Evolutionary conservation across 495 filamentous ascomycete species (phyloP).

Genomic region (Podospora bellae-mahoneyi): DNA sequence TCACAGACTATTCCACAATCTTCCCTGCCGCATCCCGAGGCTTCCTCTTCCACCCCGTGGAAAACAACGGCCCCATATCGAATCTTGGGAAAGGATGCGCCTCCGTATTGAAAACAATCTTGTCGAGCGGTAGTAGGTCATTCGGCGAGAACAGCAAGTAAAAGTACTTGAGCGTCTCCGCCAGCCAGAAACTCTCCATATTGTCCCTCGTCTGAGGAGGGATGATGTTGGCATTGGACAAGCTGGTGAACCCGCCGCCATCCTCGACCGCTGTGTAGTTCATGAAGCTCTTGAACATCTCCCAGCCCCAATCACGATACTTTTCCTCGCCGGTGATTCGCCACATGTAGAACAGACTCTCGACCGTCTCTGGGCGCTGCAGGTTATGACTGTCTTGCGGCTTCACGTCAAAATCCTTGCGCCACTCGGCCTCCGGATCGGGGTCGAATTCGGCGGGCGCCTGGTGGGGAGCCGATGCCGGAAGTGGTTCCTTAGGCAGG

Average conservation of each 20-base stretch:
- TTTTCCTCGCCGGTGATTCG: conserved; percentile 87
- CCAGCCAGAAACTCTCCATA: conserved; percentile 96
- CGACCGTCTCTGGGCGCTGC: conserved; percentile 93
- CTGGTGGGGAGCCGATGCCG: conserved; percentile 49
- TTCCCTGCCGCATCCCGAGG: conserved; percentile 46
- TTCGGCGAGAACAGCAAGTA: conserved; percentile 88
- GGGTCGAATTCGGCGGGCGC: conserved; percentile 47
- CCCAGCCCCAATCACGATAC: conserved; percentile 97
- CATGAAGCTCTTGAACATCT: conserved; percentile 92
- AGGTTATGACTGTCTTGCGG: conserved; percentile 78
- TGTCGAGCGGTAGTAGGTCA: conserved; percentile 77
- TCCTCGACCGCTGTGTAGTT: conserved; percentile 74
- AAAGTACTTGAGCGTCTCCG: conserved; percentile 97
- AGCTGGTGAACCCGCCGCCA: conserved; percentile 75
- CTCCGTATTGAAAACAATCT: conserved; percentile 93
- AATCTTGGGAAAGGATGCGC: conserved; percentile 90
- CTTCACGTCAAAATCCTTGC: conserved; percentile 74
- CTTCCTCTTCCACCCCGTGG: conserved; percentile 84
- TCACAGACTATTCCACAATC: conserved; percentile 19
- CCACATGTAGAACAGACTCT: conserved; percentile 98
- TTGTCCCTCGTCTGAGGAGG: conserved; percentile 68
- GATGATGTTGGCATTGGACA: conserved; percentile 68
- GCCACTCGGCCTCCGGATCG: conserved; percentile 58
- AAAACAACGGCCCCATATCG: conserved; percentile 69
- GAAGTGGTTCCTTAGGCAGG: conserved; percentile 59